phyloP scores from a whole-genome alignment of 345 rosid genomes.

The Pelargonium nanum region DNA sequence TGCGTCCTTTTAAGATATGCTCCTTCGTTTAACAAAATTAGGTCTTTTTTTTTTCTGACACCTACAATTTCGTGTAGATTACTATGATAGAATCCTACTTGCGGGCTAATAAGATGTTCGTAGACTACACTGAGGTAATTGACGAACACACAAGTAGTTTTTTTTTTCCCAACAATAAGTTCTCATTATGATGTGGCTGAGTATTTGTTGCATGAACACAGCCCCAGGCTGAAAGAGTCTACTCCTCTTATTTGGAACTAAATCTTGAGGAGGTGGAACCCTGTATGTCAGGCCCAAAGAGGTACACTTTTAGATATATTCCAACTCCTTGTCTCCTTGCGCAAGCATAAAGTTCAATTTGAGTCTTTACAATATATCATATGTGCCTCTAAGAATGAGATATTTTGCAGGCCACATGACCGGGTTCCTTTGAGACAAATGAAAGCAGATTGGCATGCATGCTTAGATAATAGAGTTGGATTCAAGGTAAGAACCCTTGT shows the following conservation, averaged over 20 bases:
- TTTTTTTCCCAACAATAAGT: constrained; percentile 1
- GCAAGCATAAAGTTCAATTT: not conserved
- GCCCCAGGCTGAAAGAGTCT: constrained; percentile 51
- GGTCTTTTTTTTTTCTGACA: constrained; percentile 7
- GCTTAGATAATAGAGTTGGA: constrained; percentile 79
- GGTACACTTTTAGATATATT: constrained; percentile 22
- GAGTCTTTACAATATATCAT: not conserved
- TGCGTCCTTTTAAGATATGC: constrained; percentile 8
- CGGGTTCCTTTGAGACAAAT: constrained; percentile 76
- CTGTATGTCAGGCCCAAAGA: constrained; percentile 76
- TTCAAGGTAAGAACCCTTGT: constrained; percentile 53
- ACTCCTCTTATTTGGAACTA: constrained; percentile 59
- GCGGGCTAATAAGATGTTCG: constrained; percentile 85
- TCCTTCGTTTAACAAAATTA: not conserved
- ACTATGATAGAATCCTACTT: constrained; percentile 77
- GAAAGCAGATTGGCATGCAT: constrained; percentile 89
- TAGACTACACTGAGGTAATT: constrained; percentile 73
- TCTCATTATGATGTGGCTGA: not conserved
- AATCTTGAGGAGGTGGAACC: constrained; percentile 75
- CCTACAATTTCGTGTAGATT: constrained; percentile 28
- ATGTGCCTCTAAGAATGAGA: constrained; percentile 1
- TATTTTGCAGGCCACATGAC: constrained; percentile 69
- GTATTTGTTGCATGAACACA: constrained; percentile 13
- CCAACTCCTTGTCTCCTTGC: not conserved
- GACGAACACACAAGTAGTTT: not conserved